A percentile compares a stretch with the other conserved stretches of the same genome.
Evolutionary conservation across 2,329 filamentous ascomycete species (phyloP).

Genomic region (Alternaria sp.): DNA sequence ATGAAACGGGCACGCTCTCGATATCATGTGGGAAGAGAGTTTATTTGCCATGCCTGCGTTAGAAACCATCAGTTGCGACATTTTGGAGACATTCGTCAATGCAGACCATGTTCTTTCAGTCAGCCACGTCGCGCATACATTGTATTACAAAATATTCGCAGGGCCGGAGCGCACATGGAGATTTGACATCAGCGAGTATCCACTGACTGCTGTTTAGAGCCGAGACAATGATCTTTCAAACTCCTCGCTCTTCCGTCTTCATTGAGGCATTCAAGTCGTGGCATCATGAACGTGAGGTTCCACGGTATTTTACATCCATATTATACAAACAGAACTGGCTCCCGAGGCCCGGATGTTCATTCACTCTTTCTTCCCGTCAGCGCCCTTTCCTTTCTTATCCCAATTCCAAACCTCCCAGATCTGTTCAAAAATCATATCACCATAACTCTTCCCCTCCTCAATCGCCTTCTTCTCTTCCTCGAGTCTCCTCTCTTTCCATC

Average conservation of each 20-base stretch:
- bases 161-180: neutral
- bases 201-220: neutral
- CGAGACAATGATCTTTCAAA: neutral
- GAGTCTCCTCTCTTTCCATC: conserved; percentile 57
- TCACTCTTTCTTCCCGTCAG: conserved; percentile 26
- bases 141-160: neutral
- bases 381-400: conserved; percentile 46
- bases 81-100: conserved; percentile 2
- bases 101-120: neutral
- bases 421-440: conserved; percentile 56
- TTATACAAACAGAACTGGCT: neutral
- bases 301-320: conserved; percentile 9
- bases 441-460: conserved; percentile 53
- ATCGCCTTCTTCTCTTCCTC: conserved; percentile 56
- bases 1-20: neutral
- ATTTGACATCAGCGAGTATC: neutral
- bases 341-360: too few species aligned
- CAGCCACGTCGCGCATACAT: neutral
- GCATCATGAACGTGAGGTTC: neutral
- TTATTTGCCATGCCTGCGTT: neutral
- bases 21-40: neutral
- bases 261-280: neutral
- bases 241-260: neutral
- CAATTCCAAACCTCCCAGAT: conserved; percentile 60
- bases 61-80: neutral